Base-by-base conservation (phyloP, 495 filamentous ascomycete species). In the Xylaria acuta region DNA sequence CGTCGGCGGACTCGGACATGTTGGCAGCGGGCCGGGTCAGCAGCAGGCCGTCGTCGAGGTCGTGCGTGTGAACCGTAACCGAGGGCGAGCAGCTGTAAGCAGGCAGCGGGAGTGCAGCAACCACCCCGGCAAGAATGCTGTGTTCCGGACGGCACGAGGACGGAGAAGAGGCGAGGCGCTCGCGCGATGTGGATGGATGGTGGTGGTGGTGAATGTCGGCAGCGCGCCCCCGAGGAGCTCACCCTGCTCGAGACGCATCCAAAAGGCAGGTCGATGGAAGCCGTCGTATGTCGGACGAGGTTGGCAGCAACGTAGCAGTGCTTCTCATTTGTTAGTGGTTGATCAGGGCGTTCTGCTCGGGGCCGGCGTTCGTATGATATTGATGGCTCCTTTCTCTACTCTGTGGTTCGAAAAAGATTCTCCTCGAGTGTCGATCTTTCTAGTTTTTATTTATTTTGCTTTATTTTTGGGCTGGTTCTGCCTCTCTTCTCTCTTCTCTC, bases 191-290 rank as follows among this genome's bases (percentile, higher is more conserved):
- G 20, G 34, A 41, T 62, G 59, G 32, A 16, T 51, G 56, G 5
- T 36, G 27, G 12, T 25, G 66, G 40, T 32, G 25, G 5, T 32
- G 38, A 11, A 56, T 43, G 58, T 45, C 27, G 36, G 34, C 62
- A 53, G 51, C 27, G 70, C 70, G 63, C 70, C 70, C 69, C 70
- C 38, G 25, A 67, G 70, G 70, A 72, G 70, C 70, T 72, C 70
- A 60, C 62, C 53, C 49, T 59, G 49, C 51, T 72, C 45, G 47
- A 58, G 30, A 45, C 20, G 59, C 70, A 72, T 72, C 70, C 70
- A 72, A 72, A 53, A 65, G 45, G 69, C 47, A 58, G 32, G 58
- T 16, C 7, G 27, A 58, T 45, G 38, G 25, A 25, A n/a, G 38
- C 40, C 25, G 53, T 62, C 54, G 67, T 60, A 30, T 22, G 51